Percentiles rank a stretch among this genome's conserved stretches.
phyloP scores from a whole-genome alignment of 2,329 filamentous ascomycete species.

The Cladosporium sp. region DNA sequence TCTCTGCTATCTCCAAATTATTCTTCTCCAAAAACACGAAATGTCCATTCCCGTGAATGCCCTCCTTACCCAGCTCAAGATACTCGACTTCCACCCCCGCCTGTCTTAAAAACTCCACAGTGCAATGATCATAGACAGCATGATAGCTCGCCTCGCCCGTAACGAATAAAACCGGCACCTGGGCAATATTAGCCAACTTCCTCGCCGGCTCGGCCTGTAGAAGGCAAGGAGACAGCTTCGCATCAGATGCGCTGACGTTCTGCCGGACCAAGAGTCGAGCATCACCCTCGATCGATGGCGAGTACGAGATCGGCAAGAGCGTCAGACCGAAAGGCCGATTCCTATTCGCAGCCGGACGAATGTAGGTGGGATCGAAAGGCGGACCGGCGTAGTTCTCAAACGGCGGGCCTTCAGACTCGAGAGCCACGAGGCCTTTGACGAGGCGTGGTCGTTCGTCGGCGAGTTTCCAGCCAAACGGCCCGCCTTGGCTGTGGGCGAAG shows the following conservation, averaged over 20 bases:
- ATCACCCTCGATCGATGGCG: constrained; percentile 27
- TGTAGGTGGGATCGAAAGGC: constrained; percentile 15
- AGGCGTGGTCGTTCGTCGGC: constrained; percentile 47
- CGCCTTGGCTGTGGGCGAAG: constrained; percentile 50
- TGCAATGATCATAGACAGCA: constrained; percentile 53
- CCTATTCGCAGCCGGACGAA: constrained; percentile 9
- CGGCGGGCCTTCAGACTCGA: constrained; percentile 54
- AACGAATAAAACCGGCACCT: constrained; percentile 47
- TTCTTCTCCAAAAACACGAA: constrained; percentile 54
- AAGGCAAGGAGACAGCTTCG: constrained; percentile 33
- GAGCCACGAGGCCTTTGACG: constrained; percentile 46
- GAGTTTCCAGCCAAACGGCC: constrained; percentile 42
- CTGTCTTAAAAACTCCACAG: constrained; percentile 49
- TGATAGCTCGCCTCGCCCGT: constrained; percentile 55
- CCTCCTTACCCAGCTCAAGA: constrained; percentile 41
- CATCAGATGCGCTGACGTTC: constrained; percentile 23
- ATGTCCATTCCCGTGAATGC: constrained; percentile 53
- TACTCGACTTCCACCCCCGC: constrained; percentile 46
- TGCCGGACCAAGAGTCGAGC: constrained; percentile 22
- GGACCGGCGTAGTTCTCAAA: constrained; percentile 34
- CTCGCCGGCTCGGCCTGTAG: constrained; percentile 39
- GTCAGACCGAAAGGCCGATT: constrained; percentile 33
- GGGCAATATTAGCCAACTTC: constrained; percentile 46
- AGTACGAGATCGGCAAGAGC: constrained; percentile 30
- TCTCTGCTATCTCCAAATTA: constrained; percentile 40